A percentile compares a stretch with the other conserved stretches of the same genome.
Evolutionary conservation across 1,139 yeast genomes (phyloP).

Genomic region (Suhomyces chickasaworum): DNA sequence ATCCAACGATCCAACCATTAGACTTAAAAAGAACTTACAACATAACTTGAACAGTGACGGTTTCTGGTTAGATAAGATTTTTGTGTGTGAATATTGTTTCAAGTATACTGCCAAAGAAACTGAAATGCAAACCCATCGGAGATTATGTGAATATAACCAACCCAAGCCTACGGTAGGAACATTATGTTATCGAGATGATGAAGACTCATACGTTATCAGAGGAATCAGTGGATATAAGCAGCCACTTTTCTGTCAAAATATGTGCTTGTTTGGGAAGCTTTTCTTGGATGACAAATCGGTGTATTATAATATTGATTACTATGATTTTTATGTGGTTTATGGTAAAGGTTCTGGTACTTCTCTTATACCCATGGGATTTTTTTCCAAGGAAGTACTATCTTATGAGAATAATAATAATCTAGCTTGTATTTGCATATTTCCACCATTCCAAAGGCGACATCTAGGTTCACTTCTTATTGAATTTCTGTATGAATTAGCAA

Average conservation of each 20-base stretch:
- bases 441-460: conserved; percentile 82
- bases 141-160: conserved; percentile 44
- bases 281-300: conserved; percentile 92
- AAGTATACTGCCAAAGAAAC: conserved; percentile 59
- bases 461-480: conserved; percentile 81
- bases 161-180: conserved; percentile 56
- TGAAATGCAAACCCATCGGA: conserved; percentile 45
- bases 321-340: conserved; percentile 76
- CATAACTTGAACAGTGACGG: conserved; percentile 2
- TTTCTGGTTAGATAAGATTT: conserved; percentile 61
- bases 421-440: conserved; percentile 88
- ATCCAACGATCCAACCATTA: conserved; percentile 15
- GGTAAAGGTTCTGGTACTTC: conserved; percentile 39
- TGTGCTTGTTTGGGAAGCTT: conserved; percentile 82
- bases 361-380: conserved; percentile 78
- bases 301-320: conserved; percentile 74
- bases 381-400: conserved; percentile 81
- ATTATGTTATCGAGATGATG: conserved; percentile 64
- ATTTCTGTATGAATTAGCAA: conserved; percentile 76
- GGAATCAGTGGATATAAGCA: conserved; percentile 66
- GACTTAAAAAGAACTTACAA: conserved; percentile 8
- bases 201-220: conserved; percentile 51
- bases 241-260: conserved; percentile 73
- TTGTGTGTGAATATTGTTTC: conserved; percentile 82
- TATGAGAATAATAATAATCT: conserved; percentile 80